Percentiles rank a stretch among this genome's conserved stretches.
phyloP scores from a whole-genome alignment of 768 basidiomycete species.

The Rhodocollybia butyracea region DNA sequence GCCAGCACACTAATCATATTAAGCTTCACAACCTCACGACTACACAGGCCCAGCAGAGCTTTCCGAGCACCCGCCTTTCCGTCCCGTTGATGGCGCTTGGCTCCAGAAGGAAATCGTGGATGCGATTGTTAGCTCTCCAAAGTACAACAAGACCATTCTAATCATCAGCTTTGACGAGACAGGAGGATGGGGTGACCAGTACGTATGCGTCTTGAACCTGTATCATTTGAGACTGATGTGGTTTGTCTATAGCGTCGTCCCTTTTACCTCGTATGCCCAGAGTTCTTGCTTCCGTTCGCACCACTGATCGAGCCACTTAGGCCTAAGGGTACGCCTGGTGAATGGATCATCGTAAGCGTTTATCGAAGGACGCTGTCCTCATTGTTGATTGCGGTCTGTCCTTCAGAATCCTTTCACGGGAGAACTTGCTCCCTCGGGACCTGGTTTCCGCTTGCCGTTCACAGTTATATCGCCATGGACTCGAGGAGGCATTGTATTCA shows the following conservation, averaged over 20 bases:
- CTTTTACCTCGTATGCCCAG: constrained; percentile 3
- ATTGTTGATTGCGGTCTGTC: not conserved
- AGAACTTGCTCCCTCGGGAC: constrained; percentile 1
- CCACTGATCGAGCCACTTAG: not conserved
- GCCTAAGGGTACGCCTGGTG: not conserved
- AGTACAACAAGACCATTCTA: constrained; percentile 9
- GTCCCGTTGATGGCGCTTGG: constrained; percentile 6
- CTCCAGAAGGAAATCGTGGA: constrained; percentile 4
- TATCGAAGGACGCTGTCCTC: not conserved
- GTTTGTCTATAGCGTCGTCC: not conserved
- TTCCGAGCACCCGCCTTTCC: constrained; percentile 8
- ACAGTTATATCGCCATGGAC: constrained; percentile 8
- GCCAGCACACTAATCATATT: too few species aligned
- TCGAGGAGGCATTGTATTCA: constrained; percentile 5
- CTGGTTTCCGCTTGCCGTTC: constrained; percentile 6
- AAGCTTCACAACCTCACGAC: not conserved
- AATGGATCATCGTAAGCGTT: constrained; percentile 2
- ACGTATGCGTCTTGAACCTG: not conserved
- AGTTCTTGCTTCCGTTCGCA: not conserved
- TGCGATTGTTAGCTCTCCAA: constrained; percentile 4
- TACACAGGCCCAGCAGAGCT: constrained; percentile 6
- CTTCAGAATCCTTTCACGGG: constrained; percentile 2
- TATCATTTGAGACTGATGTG: not conserved
- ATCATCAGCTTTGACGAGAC: constrained; percentile 8
- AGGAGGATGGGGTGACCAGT: constrained; percentile 6